phyloP scores from a whole-genome alignment of 306 rosid species.

The Mucuna pruriens region DNA sequence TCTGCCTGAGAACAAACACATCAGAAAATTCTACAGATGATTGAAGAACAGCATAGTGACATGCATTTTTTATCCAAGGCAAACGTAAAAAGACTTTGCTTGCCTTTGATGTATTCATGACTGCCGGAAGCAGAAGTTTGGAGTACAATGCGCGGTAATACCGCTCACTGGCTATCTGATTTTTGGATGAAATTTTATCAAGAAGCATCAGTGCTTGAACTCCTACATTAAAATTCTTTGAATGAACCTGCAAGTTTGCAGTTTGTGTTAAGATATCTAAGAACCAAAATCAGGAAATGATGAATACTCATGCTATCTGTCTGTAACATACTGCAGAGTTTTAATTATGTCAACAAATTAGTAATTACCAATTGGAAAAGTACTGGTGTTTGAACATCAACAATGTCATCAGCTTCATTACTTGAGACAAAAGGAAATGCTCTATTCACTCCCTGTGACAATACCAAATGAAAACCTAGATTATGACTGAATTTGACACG shows the following conservation, averaged over 20 bases:
- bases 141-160: slow-evolving; percentile 92
- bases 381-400: slow-evolving; percentile 92
- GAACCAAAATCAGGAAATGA: slow-evolving; percentile 16
- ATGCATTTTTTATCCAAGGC: neutral
- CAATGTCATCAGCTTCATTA: slow-evolving; percentile 84
- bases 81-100: slow-evolving; percentile 18
- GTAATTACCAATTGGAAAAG: slow-evolving; percentile 82
- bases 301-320: neutral
- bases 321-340: neutral
- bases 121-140: slow-evolving; percentile 87
- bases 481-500: neutral
- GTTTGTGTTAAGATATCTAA: slow-evolving; percentile 30
- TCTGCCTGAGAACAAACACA: slow-evolving; percentile 65
- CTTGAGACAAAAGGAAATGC: slow-evolving; percentile 93
- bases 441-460: slow-evolving; percentile 86
- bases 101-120: slow-evolving; percentile 91
- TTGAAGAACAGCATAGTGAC: neutral
- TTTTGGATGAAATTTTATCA: slow-evolving; percentile 91
- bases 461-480: slow-evolving; percentile 22
- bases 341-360: slow-evolving; percentile 22
- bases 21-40: neutral
- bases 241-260: slow-evolving; percentile 79
- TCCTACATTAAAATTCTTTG: slow-evolving; percentile 87
- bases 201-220: slow-evolving; percentile 97
- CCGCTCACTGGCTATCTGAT: slow-evolving; percentile 88